Conservation (phyloP, 2,329 filamentous ascomycete genomes). For the Metarhizium sp. region DNA sequence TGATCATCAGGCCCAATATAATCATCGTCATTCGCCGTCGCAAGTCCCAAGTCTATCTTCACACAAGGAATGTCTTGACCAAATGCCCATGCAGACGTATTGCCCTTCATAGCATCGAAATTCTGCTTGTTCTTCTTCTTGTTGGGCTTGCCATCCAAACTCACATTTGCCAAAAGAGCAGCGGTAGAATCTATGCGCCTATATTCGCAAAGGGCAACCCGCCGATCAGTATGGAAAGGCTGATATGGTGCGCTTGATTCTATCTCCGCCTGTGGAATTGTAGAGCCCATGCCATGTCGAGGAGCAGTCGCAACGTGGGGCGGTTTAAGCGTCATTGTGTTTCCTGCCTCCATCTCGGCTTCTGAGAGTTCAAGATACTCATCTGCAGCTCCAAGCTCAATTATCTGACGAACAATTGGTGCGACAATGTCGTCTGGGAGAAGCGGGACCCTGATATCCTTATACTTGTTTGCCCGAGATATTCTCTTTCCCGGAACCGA, state of each 20-base stretch:
- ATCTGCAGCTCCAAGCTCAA: conserved; percentile 41
- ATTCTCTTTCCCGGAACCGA: conserved; percentile 43
- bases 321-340: conserved; percentile 41
- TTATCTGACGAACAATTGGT: conserved; percentile 43
- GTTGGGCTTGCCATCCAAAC: conserved; percentile 30
- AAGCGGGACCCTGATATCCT: conserved; percentile 57
- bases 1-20: conserved; percentile 42
- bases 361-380: conserved; percentile 46
- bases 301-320: conserved; percentile 26
- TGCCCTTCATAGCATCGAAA: conserved; percentile 3
- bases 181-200: conserved; percentile 25
- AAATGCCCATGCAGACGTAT: conserved; percentile 44
- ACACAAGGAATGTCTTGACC: conserved; percentile 42
- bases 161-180: conserved; percentile 29
- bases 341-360: conserved; percentile 42
- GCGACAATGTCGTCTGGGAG: conserved; percentile 52
- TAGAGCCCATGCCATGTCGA: conserved; percentile 45
- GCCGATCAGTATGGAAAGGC: conserved; percentile 85
- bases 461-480: conserved; percentile 47
- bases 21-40: conserved; percentile 40
- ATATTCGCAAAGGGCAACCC: conserved; percentile 70
- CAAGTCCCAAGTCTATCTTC: conserved; percentile 44
- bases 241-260: conserved; percentile 94
- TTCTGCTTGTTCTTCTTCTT: conserved; percentile 20
- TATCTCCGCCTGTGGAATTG: conserved; percentile 71